Evolutionary conservation across 139 green algal genomes (phyloP).

Genomic region (Diplosphaera chodatii): DNA sequence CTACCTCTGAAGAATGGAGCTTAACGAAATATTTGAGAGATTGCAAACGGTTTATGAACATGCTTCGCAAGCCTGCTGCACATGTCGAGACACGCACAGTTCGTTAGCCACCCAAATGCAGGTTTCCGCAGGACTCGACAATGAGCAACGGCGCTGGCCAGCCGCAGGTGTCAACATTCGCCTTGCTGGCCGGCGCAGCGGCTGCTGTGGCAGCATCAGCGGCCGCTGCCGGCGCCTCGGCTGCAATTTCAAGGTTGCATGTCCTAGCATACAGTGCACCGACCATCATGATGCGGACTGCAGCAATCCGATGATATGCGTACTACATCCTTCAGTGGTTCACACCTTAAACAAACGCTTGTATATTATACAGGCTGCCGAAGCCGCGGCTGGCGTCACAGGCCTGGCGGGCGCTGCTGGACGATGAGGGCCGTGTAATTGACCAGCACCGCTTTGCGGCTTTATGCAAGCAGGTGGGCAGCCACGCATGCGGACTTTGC

Average conservation of each 20-base stretch:
- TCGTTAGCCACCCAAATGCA: too few relatives aligned
- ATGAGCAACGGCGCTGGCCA: neutral
- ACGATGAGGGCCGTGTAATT: slow-evolving; percentile 24
- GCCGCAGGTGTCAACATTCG: neutral
- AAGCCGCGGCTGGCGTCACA: neutral
- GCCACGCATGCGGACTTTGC: too few relatives aligned
- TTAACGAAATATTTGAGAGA: too few relatives aligned
- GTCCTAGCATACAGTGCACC: neutral
- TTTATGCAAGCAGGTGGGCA: slow-evolving; percentile 23
- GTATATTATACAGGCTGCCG: neutral
- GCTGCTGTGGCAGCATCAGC: neutral
- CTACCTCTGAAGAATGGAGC: too few relatives aligned
- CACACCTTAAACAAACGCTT: too few relatives aligned
- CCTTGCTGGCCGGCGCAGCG: neutral
- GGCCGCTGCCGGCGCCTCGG: too few relatives aligned
- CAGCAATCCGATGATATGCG: neutral
- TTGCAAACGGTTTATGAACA: too few relatives aligned
- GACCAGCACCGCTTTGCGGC: slow-evolving; percentile 13
- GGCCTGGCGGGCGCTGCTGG: neutral
- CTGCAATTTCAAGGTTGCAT: neutral
- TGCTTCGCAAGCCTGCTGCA: too few relatives aligned
- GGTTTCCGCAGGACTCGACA: too few relatives aligned
- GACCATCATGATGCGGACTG: neutral
- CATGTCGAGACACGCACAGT: too few relatives aligned
- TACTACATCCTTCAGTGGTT: too few relatives aligned